A percentile compares a stretch with the other conserved stretches of the same genome.
Conservation (phyloP, 2,329 filamentous ascomycete genomes). For the Xylaria digitata region DNA sequence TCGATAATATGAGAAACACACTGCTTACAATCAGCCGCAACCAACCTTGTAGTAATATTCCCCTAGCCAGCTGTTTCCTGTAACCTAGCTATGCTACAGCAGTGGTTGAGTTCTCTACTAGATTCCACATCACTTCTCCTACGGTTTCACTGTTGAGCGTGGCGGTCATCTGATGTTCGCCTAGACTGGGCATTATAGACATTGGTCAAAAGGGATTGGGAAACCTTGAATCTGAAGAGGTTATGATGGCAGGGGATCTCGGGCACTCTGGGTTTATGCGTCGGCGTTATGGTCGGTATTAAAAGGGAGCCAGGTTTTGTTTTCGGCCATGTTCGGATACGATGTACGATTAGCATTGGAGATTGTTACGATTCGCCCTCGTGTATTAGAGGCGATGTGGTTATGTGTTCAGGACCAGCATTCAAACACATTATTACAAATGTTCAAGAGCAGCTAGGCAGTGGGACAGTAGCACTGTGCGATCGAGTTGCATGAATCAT, state of each 20-base stretch:
- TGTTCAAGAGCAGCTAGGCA: conserved; percentile 18
- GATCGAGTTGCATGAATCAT: conserved; percentile 28
- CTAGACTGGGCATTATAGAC: conserved; percentile 39
- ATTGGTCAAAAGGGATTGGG: conserved; percentile 32
- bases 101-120: conserved; percentile 26
- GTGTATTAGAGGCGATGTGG: conserved; percentile 24
- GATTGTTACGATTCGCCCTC: conserved; percentile 25
- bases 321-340: conserved; percentile 35
- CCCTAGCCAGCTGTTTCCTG: conserved; percentile 19
- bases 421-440: conserved; percentile 21
- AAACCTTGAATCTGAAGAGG: conserved; percentile 22
- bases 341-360: conserved; percentile 40
- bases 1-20: conserved; percentile 37
- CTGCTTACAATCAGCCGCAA: conserved; percentile 20
- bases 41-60: conserved; percentile 34
- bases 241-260: conserved; percentile 21
- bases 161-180: conserved; percentile 32
- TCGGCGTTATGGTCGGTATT: conserved; percentile 37
- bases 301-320: conserved; percentile 29
- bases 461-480: conserved; percentile 23
- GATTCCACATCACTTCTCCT: conserved; percentile 32
- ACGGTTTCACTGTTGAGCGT: conserved; percentile 22
- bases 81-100: conserved; percentile 23
- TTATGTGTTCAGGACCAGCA: conserved; percentile 18
- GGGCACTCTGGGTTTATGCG: conserved; percentile 32